Percentiles rank a stretch among this genome's conserved stretches.
Evolutionary conservation across 176 grass and related monocot species (phyloP).

Genomic region (Paspalum notatum): DNA sequence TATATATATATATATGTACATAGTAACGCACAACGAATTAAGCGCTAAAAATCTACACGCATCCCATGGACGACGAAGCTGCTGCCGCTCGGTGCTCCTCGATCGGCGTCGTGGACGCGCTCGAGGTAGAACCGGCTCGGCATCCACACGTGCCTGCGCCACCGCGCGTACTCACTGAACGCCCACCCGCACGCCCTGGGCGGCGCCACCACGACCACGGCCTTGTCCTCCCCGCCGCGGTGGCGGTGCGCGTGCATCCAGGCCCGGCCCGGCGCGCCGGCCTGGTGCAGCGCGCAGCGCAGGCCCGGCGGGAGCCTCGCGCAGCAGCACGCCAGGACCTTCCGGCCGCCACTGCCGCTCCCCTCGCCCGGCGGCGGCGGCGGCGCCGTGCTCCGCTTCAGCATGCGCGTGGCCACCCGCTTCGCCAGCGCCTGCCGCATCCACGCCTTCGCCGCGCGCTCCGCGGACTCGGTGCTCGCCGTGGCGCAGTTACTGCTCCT

Average conservation of each 20-base stretch:
- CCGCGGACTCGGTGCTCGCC: not conserved
- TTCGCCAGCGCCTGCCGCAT: slow-evolving; percentile 27
- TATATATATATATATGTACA: not conserved
- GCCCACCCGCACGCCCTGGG: slow-evolving; percentile 7
- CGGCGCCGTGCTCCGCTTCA: not conserved
- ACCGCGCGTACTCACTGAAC: slow-evolving; percentile 40
- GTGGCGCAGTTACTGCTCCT: not conserved
- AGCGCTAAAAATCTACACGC: not conserved
- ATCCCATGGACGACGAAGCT: not conserved
- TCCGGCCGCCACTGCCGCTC: not conserved
- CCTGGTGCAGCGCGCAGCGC: slow-evolving; percentile 40
- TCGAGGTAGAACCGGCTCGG: slow-evolving; percentile 44
- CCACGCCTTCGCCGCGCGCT: not conserved
- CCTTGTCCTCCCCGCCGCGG: not conserved
- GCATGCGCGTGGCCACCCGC: slow-evolving; percentile 18
- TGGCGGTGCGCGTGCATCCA: not conserved
- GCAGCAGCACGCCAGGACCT: slow-evolving; percentile 37
- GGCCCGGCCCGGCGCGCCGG: not conserved
- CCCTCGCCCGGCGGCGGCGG: not conserved
- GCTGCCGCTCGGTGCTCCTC: not conserved
- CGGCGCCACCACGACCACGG: not conserved
- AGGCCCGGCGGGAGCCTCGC: slow-evolving; percentile 21
- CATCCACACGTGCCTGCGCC: slow-evolving; percentile 41
- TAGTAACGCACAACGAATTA: not conserved
- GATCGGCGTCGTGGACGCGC: no score